Conservation (phyloP, 2,329 filamentous ascomycete genomes). For the Botrytis porri region DNA sequence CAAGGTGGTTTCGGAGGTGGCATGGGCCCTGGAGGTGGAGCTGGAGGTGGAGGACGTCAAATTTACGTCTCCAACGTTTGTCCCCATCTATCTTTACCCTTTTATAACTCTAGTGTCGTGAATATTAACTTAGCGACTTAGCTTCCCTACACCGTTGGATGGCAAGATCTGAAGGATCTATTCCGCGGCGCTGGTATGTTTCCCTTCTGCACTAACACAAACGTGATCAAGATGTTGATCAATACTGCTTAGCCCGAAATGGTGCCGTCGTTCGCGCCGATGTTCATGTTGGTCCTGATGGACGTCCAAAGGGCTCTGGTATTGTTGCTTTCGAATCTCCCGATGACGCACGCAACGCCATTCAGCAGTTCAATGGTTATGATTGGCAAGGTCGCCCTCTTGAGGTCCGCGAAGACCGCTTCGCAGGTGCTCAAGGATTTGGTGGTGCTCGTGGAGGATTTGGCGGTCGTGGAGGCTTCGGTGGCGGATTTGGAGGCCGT, state of each 20-base stretch:
- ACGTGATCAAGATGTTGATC: constrained; percentile 30
- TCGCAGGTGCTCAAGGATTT: constrained; percentile 60
- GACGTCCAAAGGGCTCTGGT: constrained; percentile 91
- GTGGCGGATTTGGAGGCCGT: constrained; percentile 54
- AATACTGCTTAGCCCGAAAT: constrained; percentile 49
- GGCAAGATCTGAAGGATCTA: constrained; percentile 98
- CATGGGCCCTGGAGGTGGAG: constrained; percentile 51
- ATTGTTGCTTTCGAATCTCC: constrained; percentile 95
- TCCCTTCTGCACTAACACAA: constrained; percentile 32
- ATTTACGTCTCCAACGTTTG: constrained; percentile 98
- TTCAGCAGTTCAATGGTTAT: constrained; percentile 96
- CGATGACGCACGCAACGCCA: constrained; percentile 92
- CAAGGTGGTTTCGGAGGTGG: constrained; percentile 42
- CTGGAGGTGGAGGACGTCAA: constrained; percentile 71
- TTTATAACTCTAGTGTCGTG: constrained; percentile 33
- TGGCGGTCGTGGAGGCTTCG: constrained; percentile 44
- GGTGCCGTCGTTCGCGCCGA: constrained; percentile 90
- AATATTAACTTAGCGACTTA: constrained; percentile 47
- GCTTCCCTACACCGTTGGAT: constrained; percentile 96
- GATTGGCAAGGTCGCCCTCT: constrained; percentile 94
- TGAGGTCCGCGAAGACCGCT: constrained; percentile 95
- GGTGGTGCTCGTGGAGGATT: constrained; percentile 46
- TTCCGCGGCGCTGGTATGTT: constrained; percentile 95
- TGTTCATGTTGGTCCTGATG: constrained; percentile 87
- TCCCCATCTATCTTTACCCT: constrained; percentile 44